A percentile compares a stretch with the other conserved stretches of the same genome.
Evolutionary conservation across 2,329 filamentous ascomycete species (phyloP).

Genomic region (Mariannaea elegans): DNA sequence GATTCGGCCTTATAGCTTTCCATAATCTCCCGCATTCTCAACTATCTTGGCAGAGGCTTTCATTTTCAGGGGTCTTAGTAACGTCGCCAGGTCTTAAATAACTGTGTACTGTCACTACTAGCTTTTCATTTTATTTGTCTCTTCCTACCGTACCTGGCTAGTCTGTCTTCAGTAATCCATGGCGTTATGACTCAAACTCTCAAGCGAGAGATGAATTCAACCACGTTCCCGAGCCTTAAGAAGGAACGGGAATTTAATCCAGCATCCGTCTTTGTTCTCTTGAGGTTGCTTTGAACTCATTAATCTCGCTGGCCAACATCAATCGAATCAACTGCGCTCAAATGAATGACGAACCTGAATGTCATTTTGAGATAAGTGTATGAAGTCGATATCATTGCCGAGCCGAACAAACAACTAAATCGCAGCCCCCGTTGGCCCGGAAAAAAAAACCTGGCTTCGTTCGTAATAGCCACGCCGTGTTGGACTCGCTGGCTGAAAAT

Average conservation of each 20-base stretch:
- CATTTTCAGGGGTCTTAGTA: too few species aligned
- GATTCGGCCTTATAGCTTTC: too few species aligned
- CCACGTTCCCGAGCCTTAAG: not conserved
- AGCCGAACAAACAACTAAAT: not conserved
- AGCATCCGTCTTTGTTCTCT: too few species aligned
- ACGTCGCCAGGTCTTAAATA: too few species aligned
- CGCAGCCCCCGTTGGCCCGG: not conserved
- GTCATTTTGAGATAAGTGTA: not conserved
- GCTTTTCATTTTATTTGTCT: not conserved
- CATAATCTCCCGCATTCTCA: too few species aligned
- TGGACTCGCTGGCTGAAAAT: not conserved
- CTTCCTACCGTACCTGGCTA: not conserved
- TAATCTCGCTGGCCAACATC: not conserved
- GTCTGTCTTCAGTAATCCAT: not conserved
- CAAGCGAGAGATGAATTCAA: not conserved
- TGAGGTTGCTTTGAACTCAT: too few species aligned
- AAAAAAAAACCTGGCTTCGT: not conserved
- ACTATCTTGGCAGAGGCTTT: too few species aligned
- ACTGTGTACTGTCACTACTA: slow-evolving; percentile 3
- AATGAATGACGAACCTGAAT: not conserved
- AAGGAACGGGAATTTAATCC: not conserved
- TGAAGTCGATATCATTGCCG: not conserved
- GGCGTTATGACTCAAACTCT: not conserved
- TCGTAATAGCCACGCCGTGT: not conserved
- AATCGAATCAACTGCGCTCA: not conserved